Base-by-base conservation (phyloP, 139 green algal species). In the Deuterostichococcus epilithicus region DNA sequence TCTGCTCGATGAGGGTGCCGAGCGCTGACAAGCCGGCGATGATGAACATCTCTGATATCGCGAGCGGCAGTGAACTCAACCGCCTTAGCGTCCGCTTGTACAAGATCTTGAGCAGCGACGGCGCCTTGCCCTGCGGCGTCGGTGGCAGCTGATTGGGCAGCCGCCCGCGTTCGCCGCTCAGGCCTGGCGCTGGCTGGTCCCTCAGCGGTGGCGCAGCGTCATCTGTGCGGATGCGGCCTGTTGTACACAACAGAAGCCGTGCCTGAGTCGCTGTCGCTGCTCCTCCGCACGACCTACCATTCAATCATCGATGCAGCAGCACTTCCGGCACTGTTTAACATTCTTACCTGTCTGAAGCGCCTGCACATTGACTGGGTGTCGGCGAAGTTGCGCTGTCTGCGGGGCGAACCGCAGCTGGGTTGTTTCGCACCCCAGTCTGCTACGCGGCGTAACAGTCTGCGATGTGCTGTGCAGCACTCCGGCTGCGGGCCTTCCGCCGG, bases 1-100 rank as follows among this genome's bases (percentile, higher is more conserved):
- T 94, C 82, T 98, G 94, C 34, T 94, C 90, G 32, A 98, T 94
- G 73, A 98, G 71, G n/a, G 94, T 98, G 32, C 94, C 95, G 1
- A 98, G 67, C 5, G 90, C 88, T 20, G 89, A 97, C 20, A 98
- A 81, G 0, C 36, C 83, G 1, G 90, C 90, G 28, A 98, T 93
- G n/a, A 86, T 79, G 25, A 82, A 85, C 80, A 99, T 91, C 69
- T 97, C 88, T 1, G 73, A 83, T 32, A 99, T 97, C 1, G 95
- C 95, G 8, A 96, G 82, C 23, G 88, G 88, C 42, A 99, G 83
- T 1, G 90, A 96, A 3, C 95, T 92, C 58, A 98, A 87, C 74
- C 89, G 85, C 22, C 80, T 81, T 34, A 88, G 23, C 30, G 70
- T 30, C 39, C 78, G 72, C 39, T 80, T 85, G n/a, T 68, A 84